These are phyloP conservation scores for Xylaria digitata DNA, from an alignment of 2,329 filamentous ascomycete genomes.

Conservation along the genomic window DNA sequence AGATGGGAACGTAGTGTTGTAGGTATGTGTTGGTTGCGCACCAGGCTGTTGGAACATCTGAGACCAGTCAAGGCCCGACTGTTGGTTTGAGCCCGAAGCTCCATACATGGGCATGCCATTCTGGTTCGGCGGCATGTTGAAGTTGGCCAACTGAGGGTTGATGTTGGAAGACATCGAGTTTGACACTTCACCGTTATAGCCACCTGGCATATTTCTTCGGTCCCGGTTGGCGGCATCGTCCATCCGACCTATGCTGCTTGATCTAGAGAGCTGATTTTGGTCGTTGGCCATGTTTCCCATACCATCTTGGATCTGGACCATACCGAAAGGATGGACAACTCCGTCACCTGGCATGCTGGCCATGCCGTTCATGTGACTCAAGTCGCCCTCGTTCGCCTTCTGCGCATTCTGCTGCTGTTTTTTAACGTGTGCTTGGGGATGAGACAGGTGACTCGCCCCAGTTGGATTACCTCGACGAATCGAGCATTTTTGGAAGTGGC, in stretches of 20 bases:
- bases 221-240: slow-evolving; percentile 67
- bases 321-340: slow-evolving; percentile 68
- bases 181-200: slow-evolving; percentile 67
- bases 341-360: slow-evolving; percentile 67
- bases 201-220: slow-evolving; percentile 65
- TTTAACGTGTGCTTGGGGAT: slow-evolving; percentile 89
- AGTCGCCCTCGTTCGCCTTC: slow-evolving; percentile 63
- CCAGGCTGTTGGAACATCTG: slow-evolving; percentile 79
- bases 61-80: slow-evolving; percentile 77
- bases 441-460: slow-evolving; percentile 91
- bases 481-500: slow-evolving; percentile 99
- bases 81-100: slow-evolving; percentile 69
- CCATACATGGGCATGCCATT: slow-evolving; percentile 74
- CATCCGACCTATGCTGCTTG: slow-evolving; percentile 69
- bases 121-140: slow-evolving; percentile 71
- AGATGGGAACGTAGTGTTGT: slow-evolving; percentile 68
- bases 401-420: slow-evolving; percentile 74
- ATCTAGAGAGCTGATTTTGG: slow-evolving; percentile 71
- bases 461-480: slow-evolving; percentile 96
- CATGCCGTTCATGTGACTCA: slow-evolving; percentile 71
- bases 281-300: slow-evolving; percentile 70
- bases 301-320: slow-evolving; percentile 67
- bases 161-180: slow-evolving; percentile 71
- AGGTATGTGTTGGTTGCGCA: slow-evolving; percentile 68
- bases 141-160: slow-evolving; percentile 72